Conservation (phyloP, 2,329 filamentous ascomycete species). For the Thelonectria olida region DNA sequence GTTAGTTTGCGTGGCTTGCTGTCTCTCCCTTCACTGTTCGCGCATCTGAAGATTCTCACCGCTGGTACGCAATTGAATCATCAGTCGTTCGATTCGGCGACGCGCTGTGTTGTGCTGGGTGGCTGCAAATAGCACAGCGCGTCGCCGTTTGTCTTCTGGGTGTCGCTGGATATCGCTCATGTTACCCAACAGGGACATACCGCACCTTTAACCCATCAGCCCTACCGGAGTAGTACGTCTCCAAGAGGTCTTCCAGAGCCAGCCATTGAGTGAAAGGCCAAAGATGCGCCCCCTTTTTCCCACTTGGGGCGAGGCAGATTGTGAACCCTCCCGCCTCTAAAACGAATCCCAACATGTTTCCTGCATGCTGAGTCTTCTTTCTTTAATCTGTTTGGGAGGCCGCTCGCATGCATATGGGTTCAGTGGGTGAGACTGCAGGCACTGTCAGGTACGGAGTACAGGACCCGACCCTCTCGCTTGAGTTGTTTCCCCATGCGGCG, state of each 20-base stretch:
- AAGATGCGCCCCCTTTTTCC: not conserved
- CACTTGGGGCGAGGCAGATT: slow-evolving; percentile 2
- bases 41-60: no score
- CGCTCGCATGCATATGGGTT: not conserved
- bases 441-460: not conserved
- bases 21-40: not conserved
- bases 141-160: no score
- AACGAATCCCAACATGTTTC: not conserved
- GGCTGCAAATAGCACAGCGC: no score
- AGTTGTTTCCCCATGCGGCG: not conserved
- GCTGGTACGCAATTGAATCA: not conserved
- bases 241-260: not conserved
- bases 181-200: not conserved
- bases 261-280: not conserved
- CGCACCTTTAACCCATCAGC: slow-evolving; percentile 1
- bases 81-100: no score
- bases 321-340: not conserved
- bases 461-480: not conserved
- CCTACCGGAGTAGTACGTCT: slow-evolving; percentile 8
- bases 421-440: not conserved
- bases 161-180: not conserved
- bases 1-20: not conserved
- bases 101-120: no score
- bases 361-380: not conserved
- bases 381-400: not conserved